phyloP scores from a whole-genome alignment of 306 rosid genomes.

The Cucumis hystrix region DNA sequence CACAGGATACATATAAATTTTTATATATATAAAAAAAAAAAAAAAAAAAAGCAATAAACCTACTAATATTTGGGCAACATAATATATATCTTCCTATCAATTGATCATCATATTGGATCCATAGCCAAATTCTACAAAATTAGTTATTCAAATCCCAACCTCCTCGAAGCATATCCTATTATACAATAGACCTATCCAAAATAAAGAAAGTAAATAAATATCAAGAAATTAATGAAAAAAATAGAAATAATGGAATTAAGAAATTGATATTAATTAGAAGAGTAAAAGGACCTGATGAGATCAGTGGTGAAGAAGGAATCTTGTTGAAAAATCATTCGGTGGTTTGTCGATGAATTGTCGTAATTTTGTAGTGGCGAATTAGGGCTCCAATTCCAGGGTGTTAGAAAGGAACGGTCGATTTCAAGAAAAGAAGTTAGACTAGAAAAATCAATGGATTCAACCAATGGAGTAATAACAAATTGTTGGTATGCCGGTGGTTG shows the following conservation, averaged over 20 bases:
- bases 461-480: background rate
- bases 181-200: background rate
- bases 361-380: background rate
- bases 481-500: background rate
- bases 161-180: background rate
- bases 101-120: background rate
- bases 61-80: too few species aligned
- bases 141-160: background rate
- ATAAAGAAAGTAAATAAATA: too few species aligned
- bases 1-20: too few species aligned
- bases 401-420: constrained; percentile 5
- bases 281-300: background rate
- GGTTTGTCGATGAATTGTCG: background rate
- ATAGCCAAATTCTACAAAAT: background rate
- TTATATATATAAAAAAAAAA: too few species aligned
- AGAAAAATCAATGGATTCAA: background rate
- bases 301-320: background rate
- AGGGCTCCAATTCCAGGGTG: constrained; percentile 12
- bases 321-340: background rate
- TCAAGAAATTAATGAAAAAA: too few species aligned
- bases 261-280: background rate
- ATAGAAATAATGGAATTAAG: too few species aligned
- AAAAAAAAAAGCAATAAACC: too few species aligned
- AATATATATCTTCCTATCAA: too few species aligned
- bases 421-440: constrained; percentile 14